Evolutionary conservation across 176 grass and related monocot genomes (phyloP), one percentile per base, ranked within the genome.

Genomic region (Oryza meyeriana): DNA sequence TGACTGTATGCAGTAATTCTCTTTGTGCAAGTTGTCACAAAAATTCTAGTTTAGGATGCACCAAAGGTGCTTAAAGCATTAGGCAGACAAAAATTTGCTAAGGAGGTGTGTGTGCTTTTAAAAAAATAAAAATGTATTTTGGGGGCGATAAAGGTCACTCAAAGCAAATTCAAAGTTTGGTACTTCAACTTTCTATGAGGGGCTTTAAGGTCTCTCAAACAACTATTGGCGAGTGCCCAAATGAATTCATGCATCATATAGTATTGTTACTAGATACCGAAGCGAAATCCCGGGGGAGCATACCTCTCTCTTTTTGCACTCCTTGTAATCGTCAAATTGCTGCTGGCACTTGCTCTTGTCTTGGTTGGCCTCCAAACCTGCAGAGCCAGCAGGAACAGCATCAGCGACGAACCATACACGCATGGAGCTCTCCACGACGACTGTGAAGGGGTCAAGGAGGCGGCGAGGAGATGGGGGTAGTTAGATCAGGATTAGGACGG

Each of bases 251-350:
- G 1, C 25, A 61, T 39, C 10, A 28, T 59, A 24, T 8, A 59
- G 8, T 28, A 84, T 40, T 12, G 24, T 25, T 36, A 38, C 32
- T 8, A 75, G 26, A 35, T 2, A 39, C 10, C 41, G 25, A 6
- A 80, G 14, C 40, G 13, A 18, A 58, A 18, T n/a, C 6, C 18
- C 8, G 36, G 26, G 24, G 6, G 24, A 81, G 5, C 16, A 39
- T 76, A 94, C 94, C 92, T 97, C 94, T 83, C 85, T 97, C 87
- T 94, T 97, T 66, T 97, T 97, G 78, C 94, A 97, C 77, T 97
- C 91, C 73, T 97, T 97, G 32, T 97, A 97, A 59, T 94, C 79
- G 69, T 97, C 91, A 32, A 97, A 97, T 70, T 94, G 86, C 78
- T 94, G 85, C 66, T 92, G 94, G 75, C 94, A 97, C 82, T 92